Percentiles rank a stretch among this genome's conserved stretches.
These are phyloP conservation scores for Prunus kanzakura DNA, from an alignment of 306 rosid species.

Conservation along the genomic window DNA sequence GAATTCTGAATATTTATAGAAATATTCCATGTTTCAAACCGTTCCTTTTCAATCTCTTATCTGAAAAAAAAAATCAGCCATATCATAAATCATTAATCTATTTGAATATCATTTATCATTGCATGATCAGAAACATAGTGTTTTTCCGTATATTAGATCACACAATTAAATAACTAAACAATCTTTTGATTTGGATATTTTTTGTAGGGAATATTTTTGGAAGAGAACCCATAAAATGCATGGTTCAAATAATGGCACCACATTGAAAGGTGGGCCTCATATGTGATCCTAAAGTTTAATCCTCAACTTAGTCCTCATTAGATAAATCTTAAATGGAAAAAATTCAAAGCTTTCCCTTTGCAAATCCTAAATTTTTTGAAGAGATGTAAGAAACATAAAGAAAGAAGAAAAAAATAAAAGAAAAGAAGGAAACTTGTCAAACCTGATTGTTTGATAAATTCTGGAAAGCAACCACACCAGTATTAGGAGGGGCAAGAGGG, in stretches of 20 bases:
- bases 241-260: neutral
- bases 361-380: no score
- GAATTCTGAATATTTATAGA: no score
- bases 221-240: no score
- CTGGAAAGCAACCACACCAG: slow-evolving; percentile 89
- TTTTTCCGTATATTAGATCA: no score
- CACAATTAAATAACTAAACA: neutral
- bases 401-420: neutral
- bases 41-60: neutral
- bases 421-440: neutral
- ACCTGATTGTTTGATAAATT: slow-evolving; percentile 83
- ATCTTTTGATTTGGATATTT: neutral
- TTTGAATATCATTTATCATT: neutral
- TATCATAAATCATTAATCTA: neutral
- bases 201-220: neutral
- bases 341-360: neutral
- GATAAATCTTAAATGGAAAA: neutral
- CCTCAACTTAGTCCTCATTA: neutral
- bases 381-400: neutral
- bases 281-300: neutral
- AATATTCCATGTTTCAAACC: neutral
- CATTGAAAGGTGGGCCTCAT: neutral
- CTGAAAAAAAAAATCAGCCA: neutral
- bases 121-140: neutral
- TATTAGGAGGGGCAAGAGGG: slow-evolving; percentile 88